Conservation (phyloP, 2,329 filamentous ascomycete genomes). For the Cytospora paraplurivora region DNA sequence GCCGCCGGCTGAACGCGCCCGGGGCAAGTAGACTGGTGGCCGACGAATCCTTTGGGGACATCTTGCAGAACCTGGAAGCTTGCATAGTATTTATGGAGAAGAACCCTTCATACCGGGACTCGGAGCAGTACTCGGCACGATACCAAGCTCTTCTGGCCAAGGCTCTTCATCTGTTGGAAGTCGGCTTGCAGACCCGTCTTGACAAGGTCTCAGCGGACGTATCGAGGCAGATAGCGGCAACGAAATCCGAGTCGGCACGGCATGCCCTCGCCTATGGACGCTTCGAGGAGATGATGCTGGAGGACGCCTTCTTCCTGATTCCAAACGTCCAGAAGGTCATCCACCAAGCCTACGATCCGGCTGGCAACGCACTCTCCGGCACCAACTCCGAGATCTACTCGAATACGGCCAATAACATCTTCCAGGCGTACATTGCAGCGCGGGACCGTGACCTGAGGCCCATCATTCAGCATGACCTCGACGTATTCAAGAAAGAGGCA, state of each 20-base stretch:
- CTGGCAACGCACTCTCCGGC: conserved; percentile 48
- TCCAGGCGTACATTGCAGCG: conserved; percentile 54
- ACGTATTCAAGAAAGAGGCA: conserved; percentile 55
- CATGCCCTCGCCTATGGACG: conserved; percentile 63
- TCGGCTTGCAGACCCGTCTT: conserved; percentile 55
- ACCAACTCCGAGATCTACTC: conserved; percentile 55
- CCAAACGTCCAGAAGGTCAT: conserved; percentile 58
- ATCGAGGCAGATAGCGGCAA: conserved; percentile 54
- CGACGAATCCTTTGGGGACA: conserved; percentile 81
- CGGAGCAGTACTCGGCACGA: conserved; percentile 81
- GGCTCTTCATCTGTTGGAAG: conserved; percentile 62
- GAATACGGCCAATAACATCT: conserved; percentile 56
- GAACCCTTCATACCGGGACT: conserved; percentile 82
- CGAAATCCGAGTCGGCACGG: conserved; percentile 60
- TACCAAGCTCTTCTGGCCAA: conserved; percentile 80
- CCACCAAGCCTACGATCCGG: conserved; percentile 53
- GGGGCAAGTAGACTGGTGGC: conserved; percentile 85
- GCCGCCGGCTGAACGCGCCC: conserved; percentile 85
- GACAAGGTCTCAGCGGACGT: conserved; percentile 59
- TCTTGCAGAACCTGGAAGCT: conserved; percentile 82
- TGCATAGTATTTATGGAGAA: conserved; percentile 91
- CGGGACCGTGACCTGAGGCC: conserved; percentile 57
- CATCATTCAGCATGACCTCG: conserved; percentile 56
- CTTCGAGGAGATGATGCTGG: conserved; percentile 56
- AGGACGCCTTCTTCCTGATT: conserved; percentile 58